These are phyloP conservation scores for Tetracladium maxilliforme DNA, from an alignment of 2,329 filamentous ascomycete genomes.

Conservation along the genomic window DNA sequence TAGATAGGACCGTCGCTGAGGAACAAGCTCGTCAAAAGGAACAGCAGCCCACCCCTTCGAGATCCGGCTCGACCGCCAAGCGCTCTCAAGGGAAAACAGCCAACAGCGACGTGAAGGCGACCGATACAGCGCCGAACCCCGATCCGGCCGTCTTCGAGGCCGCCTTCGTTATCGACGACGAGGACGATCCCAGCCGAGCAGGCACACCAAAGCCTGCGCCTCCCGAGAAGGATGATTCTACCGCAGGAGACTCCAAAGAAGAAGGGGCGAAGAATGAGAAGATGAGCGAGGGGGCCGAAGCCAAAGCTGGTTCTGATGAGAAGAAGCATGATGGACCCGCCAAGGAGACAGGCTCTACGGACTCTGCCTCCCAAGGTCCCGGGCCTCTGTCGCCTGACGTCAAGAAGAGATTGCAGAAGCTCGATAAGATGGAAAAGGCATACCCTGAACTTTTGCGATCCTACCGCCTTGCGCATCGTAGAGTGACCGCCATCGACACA, in stretches of 20 bases:
- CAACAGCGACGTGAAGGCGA: constrained; percentile 8
- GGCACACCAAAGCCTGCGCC: constrained; percentile 40
- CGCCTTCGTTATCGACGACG: constrained; percentile 76
- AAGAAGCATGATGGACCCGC: constrained; percentile 10
- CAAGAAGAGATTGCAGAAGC: constrained; percentile 58
- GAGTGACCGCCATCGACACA: constrained; percentile 75
- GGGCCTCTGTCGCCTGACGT: constrained; percentile 58
- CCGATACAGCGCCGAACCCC: constrained; percentile 29
- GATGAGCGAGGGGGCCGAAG: constrained; percentile 12
- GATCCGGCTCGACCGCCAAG: constrained; percentile 23
- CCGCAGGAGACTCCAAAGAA: constrained; percentile 8
- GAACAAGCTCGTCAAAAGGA: constrained; percentile 70
- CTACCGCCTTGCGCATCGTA: constrained; percentile 80
- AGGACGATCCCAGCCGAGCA: constrained; percentile 50
- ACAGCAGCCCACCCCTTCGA: constrained; percentile 25
- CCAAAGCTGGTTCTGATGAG: constrained; percentile 6
- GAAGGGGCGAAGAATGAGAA: constrained; percentile 10
- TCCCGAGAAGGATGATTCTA: constrained; percentile 14
- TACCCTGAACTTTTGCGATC: constrained; percentile 64
- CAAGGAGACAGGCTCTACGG: background rate
- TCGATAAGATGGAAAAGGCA: constrained; percentile 67
- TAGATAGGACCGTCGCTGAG: constrained; percentile 79
- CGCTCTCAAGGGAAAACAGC: constrained; percentile 6
- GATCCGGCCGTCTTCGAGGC: constrained; percentile 82
- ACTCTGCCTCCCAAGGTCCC: no score